These are phyloP conservation scores for Diplodia sapinea DNA, from an alignment of 2,329 filamentous ascomycete species.

Conservation along the genomic window DNA sequence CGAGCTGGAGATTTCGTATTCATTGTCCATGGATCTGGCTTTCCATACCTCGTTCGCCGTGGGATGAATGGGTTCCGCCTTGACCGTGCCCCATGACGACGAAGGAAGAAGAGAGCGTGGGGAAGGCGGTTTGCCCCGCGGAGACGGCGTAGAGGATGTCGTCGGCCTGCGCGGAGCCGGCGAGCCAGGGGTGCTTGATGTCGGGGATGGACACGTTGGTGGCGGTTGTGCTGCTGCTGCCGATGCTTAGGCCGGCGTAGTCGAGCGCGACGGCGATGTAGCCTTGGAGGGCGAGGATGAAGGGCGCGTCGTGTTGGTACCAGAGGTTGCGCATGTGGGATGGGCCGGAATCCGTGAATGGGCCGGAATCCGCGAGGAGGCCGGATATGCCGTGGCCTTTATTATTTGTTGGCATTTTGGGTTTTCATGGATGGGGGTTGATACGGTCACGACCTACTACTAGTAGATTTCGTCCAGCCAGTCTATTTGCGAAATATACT, in stretches of 20 bases:
- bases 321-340: conserved; percentile 35
- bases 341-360: conserved; percentile 36
- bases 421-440: not conserved
- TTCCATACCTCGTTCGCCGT: too few relatives aligned
- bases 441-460: not conserved
- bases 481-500: too few relatives aligned
- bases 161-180: too few relatives aligned
- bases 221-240: conserved; percentile 37
- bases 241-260: conserved; percentile 37
- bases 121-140: too few relatives aligned
- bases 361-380: conserved; percentile 34
- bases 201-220: too few relatives aligned
- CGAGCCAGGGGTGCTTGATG: too few relatives aligned
- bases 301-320: conserved; percentile 38
- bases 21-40: too few relatives aligned
- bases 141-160: too few relatives aligned
- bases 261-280: conserved; percentile 38
- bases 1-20: too few relatives aligned
- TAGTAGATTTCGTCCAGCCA: not conserved
- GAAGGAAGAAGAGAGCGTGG: too few relatives aligned
- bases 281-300: conserved; percentile 38
- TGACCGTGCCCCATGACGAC: too few relatives aligned
- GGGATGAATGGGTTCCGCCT: too few relatives aligned
- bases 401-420: not conserved
- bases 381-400: conserved; percentile 36